Evolutionary conservation across 2,329 filamentous ascomycete species (phyloP).

Genomic region (Penicillium sp.): DNA sequence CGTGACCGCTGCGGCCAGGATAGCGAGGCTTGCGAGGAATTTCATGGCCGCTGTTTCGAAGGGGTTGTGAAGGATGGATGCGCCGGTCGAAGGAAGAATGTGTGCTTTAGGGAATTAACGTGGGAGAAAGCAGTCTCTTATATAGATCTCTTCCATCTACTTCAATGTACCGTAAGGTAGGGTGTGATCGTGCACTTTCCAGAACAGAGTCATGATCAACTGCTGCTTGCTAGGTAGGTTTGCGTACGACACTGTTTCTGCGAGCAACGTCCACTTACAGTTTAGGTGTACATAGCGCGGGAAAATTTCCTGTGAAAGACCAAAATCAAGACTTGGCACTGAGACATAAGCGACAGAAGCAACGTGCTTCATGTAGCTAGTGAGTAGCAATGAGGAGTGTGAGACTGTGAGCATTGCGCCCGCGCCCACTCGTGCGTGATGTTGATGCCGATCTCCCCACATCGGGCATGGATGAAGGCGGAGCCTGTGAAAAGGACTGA

Average conservation of each 20-base stretch:
- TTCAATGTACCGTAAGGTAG: neutral
- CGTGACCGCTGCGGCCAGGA: constrained; percentile 31
- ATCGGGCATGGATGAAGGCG: constrained; percentile 3
- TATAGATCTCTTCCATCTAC: neutral
- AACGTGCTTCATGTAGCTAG: neutral
- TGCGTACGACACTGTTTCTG: neutral
- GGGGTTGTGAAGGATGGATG: neutral
- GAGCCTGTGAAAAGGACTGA: neutral
- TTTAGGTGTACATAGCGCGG: neutral
- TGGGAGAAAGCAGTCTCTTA: neutral
- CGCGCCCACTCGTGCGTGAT: constrained; percentile 7
- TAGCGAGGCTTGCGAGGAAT: constrained; percentile 31
- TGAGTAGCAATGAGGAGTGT: neutral
- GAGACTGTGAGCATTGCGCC: neutral
- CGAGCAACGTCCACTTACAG: neutral
- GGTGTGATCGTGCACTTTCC: neutral
- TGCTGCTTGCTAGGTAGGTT: too few relatives aligned
- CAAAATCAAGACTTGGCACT: neutral
- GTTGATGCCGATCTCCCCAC: constrained; percentile 11
- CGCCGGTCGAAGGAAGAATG: neutral
- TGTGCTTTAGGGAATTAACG: neutral
- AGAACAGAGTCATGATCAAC: neutral
- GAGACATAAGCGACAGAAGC: constrained; percentile 9
- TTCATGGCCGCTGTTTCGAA: constrained; percentile 28
- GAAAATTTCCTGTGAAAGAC: neutral